phyloP scores from a whole-genome alignment of 2,329 filamentous ascomycete species.

The Aspergillus fumigatiaffinis region DNA sequence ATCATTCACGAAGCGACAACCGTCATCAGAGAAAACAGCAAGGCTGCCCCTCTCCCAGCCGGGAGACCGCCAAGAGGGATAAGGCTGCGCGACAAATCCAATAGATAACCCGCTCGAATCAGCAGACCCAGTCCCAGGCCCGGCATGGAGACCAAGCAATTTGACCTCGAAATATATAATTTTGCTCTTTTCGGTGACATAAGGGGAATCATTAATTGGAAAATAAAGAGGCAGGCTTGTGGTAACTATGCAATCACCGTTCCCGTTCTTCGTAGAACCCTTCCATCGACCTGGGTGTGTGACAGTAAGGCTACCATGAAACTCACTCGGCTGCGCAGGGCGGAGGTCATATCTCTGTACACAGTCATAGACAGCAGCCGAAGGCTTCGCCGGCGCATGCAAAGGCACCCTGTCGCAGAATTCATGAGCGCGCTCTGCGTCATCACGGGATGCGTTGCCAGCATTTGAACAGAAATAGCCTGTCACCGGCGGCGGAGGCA shows the following conservation, averaged over 20 bases:
- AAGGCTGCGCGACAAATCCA: slow-evolving; percentile 58
- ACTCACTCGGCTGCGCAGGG: slow-evolving; percentile 43
- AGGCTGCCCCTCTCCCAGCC: slow-evolving; percentile 61
- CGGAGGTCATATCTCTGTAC: slow-evolving; percentile 44
- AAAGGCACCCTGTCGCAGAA: slow-evolving; percentile 54
- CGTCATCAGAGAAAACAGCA: slow-evolving; percentile 61
- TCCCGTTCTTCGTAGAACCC: slow-evolving; percentile 41
- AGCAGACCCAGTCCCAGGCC: slow-evolving; percentile 24
- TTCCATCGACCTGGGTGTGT: slow-evolving; percentile 41
- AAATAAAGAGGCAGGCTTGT: slow-evolving; percentile 57
- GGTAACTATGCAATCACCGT: slow-evolving; percentile 50
- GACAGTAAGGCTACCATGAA: slow-evolving; percentile 35
- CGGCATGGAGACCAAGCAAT: slow-evolving; percentile 41
- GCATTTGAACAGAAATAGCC: slow-evolving; percentile 52
- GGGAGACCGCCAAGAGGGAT: slow-evolving; percentile 59
- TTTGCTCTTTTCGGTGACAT: slow-evolving; percentile 43
- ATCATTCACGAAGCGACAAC: slow-evolving; percentile 60
- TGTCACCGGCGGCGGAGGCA: slow-evolving; percentile 57
- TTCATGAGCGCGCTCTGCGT: slow-evolving; percentile 53
- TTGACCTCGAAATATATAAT: slow-evolving; percentile 60
- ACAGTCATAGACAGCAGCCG: slow-evolving; percentile 38
- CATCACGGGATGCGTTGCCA: slow-evolving; percentile 53
- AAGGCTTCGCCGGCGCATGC: slow-evolving; percentile 46
- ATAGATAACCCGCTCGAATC: slow-evolving; percentile 55
- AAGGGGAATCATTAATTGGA: slow-evolving; percentile 47